Evolutionary conservation across 2,329 filamentous ascomycete species (phyloP).

Genomic region (Clonostachys solani): DNA sequence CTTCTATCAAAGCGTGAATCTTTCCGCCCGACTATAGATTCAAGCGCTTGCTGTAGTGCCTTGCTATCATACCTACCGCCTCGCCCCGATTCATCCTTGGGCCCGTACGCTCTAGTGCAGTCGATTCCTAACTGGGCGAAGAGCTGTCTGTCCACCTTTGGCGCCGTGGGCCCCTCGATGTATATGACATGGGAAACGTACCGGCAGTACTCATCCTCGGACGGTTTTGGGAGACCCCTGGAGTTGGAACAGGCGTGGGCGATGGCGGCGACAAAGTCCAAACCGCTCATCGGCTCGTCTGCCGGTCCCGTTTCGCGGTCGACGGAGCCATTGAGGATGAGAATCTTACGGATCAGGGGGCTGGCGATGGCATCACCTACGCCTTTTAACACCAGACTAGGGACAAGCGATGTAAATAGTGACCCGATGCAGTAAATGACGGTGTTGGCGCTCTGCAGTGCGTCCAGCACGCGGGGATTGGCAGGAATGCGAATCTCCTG

Average conservation of each 20-base stretch:
- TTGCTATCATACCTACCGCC: slow-evolving; percentile 69
- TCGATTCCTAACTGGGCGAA: slow-evolving; percentile 69
- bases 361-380: slow-evolving; percentile 57
- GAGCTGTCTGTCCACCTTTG: slow-evolving; percentile 62
- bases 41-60: slow-evolving; percentile 69
- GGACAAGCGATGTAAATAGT: slow-evolving; percentile 84
- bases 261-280: slow-evolving; percentile 81
- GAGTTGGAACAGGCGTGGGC: slow-evolving; percentile 70
- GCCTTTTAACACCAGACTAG: slow-evolving; percentile 71
- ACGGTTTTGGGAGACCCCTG: slow-evolving; percentile 36
- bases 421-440: slow-evolving; percentile 93
- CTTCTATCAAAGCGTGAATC: slow-evolving; percentile 29
- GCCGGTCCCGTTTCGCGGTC: slow-evolving; percentile 84
- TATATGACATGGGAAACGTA: slow-evolving; percentile 87
- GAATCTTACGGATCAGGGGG: slow-evolving; percentile 58
- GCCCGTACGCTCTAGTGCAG: slow-evolving; percentile 71
- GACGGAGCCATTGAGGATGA: slow-evolving; percentile 78
- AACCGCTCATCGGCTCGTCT: slow-evolving; percentile 59
- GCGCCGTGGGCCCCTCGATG: slow-evolving; percentile 66
- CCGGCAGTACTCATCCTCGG: slow-evolving; percentile 44
- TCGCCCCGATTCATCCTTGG: slow-evolving; percentile 36
- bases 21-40: slow-evolving; percentile 66
- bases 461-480: slow-evolving; percentile 74
- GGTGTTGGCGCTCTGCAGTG: slow-evolving; percentile 59
- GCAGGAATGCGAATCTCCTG: slow-evolving; percentile 85